Evolutionary conservation across 257 asterid species (phyloP).

Genomic region (Verbascum thapsus): DNA sequence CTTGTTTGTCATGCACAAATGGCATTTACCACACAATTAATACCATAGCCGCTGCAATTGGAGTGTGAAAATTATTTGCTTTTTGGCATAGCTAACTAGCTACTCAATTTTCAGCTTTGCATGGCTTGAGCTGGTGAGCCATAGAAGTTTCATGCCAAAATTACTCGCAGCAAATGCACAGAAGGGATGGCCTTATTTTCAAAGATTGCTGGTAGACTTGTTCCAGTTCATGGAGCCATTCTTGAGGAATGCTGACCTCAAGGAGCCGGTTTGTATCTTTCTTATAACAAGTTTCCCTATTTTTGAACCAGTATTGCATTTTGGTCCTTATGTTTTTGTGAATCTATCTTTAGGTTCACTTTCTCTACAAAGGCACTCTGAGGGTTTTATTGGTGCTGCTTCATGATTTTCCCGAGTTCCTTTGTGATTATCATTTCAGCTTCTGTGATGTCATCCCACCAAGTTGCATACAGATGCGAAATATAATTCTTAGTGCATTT

Average conservation of each 20-base stretch:
- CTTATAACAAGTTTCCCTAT: neutral
- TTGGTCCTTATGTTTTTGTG: slow-evolving; percentile 20
- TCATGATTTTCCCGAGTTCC: slow-evolving; percentile 98
- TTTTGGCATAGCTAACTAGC: slow-evolving; percentile 33
- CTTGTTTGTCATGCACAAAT: neutral
- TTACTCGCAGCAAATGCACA: slow-evolving; percentile 82
- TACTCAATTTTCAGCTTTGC: slow-evolving; percentile 73
- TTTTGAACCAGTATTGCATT: slow-evolving; percentile 13
- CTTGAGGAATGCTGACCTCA: slow-evolving; percentile 90
- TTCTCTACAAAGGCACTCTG: slow-evolving; percentile 90
- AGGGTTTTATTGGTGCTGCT: slow-evolving; percentile 94
- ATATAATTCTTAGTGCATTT: slow-evolving; percentile 92
- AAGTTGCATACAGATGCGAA: slow-evolving; percentile 96
- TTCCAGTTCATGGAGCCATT: slow-evolving; percentile 98
- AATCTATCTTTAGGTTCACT: slow-evolving; percentile 56
- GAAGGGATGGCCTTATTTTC: slow-evolving; percentile 96
- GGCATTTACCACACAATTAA: neutral
- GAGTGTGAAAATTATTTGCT: neutral
- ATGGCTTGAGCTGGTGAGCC: slow-evolving; percentile 97
- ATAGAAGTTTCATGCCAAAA: slow-evolving; percentile 96
- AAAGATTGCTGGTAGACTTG: slow-evolving; percentile 80
- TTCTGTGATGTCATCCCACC: slow-evolving; percentile 99
- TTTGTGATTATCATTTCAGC: slow-evolving; percentile 97
- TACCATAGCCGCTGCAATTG: slow-evolving; percentile 4
- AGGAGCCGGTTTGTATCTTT: slow-evolving; percentile 70